Evolutionary conservation across 2,329 filamentous ascomycete genomes (phyloP), one percentile per base, ranked within the genome.

Genomic region (Pseudophaeomoniella oleicola): DNA sequence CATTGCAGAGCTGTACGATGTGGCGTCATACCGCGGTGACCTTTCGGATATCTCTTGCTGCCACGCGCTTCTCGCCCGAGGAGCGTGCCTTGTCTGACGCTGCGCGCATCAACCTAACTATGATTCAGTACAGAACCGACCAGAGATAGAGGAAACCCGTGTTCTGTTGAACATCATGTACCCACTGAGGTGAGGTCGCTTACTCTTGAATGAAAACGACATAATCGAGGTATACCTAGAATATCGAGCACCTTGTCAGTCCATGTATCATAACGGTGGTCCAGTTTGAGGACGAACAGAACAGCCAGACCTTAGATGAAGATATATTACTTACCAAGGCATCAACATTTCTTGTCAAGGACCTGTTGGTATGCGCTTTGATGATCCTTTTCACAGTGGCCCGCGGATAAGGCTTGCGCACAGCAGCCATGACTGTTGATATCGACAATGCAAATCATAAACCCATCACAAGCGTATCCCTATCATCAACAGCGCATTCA

Each of bases 181-280:
- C 10, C 22, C 22, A 29, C 10, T 29, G 22, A 13, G 22, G 36
- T 12, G 19, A 17, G 12, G 2, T 12, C 15, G 54, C 66, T 44
- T 58, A 75, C 69, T 72, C 67, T 54, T 75, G 67, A 51, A 93
- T 78, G 47, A 93, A 92, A 2, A 90, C 66, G 44, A 83, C 72
- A 45, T 92, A 92, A 52, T 90, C 77, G 39, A 93, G 67, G 50
- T 83, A 92, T 43, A 92, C 79, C 84, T 90, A 46, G n/a, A n/a
- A n/a, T n/a, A n/a, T n/a, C n/a, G n/a, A n/a, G n/a, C n/a, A n/a
- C n/a, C n/a, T n/a, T n/a, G n/a, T n/a, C n/a, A n/a, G n/a, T n/a
- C n/a, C n/a, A n/a, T n/a, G n/a, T n/a, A n/a, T n/a, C n/a, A n/a
- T n/a, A n/a, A n/a, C n/a, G n/a, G n/a, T n/a, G n/a, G n/a, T n/a